phyloP scores from a whole-genome alignment of 805 yeast genomes.

The Ogataea angusta region DNA sequence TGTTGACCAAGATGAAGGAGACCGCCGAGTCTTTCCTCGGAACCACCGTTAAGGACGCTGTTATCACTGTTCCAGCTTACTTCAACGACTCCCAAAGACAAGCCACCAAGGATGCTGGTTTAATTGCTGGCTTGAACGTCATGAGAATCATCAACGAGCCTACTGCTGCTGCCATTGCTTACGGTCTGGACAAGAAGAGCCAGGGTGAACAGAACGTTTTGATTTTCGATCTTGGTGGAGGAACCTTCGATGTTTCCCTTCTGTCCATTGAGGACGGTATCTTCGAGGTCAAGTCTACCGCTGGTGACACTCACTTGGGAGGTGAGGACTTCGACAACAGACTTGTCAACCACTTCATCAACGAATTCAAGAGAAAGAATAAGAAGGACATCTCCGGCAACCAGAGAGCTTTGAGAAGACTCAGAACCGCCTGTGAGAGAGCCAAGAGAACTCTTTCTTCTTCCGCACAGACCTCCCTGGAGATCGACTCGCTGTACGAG shows the following conservation, averaged over 20 bases:
- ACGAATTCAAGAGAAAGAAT: constrained; percentile 89
- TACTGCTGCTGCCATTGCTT: constrained; percentile 98
- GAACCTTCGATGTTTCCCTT: constrained; percentile 96
- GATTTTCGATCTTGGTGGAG: constrained; percentile 97
- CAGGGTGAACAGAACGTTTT: constrained; percentile 90
- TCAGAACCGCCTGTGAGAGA: constrained; percentile 98
- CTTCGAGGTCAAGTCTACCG: constrained; percentile 95
- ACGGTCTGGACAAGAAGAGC: constrained; percentile 72
- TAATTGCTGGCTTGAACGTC: constrained; percentile 76
- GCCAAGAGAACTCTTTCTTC: constrained; percentile 98
- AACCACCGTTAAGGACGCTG: constrained; percentile 68
- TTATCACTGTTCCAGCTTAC: constrained; percentile 76
- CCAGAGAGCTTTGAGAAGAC: constrained; percentile 95
- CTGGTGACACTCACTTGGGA: constrained; percentile 99
- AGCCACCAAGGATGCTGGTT: constrained; percentile 81
- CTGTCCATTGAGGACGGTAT: constrained; percentile 94
- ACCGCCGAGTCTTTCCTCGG: constrained; percentile 77
- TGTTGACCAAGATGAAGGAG: constrained; percentile 78
- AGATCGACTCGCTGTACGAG: constrained; percentile 90
- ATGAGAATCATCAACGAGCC: constrained; percentile 77
- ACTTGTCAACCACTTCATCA: constrained; percentile 88
- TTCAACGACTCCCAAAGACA: constrained; percentile 80
- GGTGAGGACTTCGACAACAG: constrained; percentile 99
- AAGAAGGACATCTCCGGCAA: constrained; percentile 86
- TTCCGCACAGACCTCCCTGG: constrained; percentile 92